phyloP scores from a whole-genome alignment of 495 filamentous ascomycete genomes.

The Geopyxis carbonaria region DNA sequence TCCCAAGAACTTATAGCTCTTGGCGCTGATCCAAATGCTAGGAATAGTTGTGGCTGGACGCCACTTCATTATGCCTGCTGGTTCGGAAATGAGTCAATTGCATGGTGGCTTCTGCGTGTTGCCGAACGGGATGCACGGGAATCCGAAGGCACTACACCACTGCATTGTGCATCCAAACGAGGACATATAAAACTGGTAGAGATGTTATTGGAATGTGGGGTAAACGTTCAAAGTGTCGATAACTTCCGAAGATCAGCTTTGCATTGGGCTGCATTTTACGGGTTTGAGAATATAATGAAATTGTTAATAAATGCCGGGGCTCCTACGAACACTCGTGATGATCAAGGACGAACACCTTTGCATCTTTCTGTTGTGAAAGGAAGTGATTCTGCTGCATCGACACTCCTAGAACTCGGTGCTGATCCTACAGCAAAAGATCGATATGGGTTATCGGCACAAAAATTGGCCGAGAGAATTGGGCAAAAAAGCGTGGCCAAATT shows the following conservation, averaged over 20 bases:
- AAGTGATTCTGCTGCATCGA: too few relatives aligned
- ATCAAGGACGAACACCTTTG: not conserved
- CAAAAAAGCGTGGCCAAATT: too few relatives aligned
- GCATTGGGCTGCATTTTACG: not conserved
- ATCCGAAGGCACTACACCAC: slow-evolving; percentile 1
- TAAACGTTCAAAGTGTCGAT: not conserved
- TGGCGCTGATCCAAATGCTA: not conserved
- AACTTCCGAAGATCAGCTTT: not conserved
- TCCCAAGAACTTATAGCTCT: too few relatives aligned
- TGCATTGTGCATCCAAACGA: slow-evolving; percentile 5
- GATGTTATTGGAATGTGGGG: slow-evolving; percentile 3
- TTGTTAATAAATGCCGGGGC: not conserved
- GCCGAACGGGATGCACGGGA: slow-evolving; percentile 3
- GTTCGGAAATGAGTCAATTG: not conserved
- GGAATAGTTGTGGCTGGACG: not conserved
- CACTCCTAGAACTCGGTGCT: too few relatives aligned
- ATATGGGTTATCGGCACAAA: too few relatives aligned
- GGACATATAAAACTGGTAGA: slow-evolving; percentile 3
- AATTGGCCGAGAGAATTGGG: too few relatives aligned
- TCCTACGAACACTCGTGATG: not conserved
- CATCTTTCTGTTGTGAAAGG: slow-evolving; percentile 1
- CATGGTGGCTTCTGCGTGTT: not conserved
- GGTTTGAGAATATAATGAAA: not conserved
- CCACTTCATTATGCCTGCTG: not conserved
- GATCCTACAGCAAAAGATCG: too few relatives aligned